Percentiles rank a stretch among this genome's conserved stretches.
phyloP scores from a whole-genome alignment of 2,329 filamentous ascomycete genomes.

The Polytolypa hystricis region DNA sequence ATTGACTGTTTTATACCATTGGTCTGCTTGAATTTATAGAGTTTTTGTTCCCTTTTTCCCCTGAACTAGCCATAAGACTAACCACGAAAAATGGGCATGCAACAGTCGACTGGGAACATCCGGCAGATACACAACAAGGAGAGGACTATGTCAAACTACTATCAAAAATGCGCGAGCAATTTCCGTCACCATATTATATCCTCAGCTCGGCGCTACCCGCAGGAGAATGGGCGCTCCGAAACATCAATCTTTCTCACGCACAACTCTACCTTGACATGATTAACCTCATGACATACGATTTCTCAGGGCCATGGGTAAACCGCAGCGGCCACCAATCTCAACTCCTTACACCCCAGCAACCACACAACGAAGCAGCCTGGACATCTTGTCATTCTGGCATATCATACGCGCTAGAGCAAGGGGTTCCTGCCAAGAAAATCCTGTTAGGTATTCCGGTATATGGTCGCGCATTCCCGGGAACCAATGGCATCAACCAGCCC shows the following conservation, averaged over 20 bases:
- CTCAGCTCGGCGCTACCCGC: slow-evolving; percentile 64
- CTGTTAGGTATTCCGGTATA: slow-evolving; percentile 66
- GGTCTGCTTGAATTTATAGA: too few relatives aligned
- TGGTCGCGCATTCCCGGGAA: slow-evolving; percentile 61
- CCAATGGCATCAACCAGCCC: slow-evolving; percentile 50
- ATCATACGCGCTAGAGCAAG: slow-evolving; percentile 52
- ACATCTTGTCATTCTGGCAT: slow-evolving; percentile 56
- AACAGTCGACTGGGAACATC: slow-evolving; percentile 72
- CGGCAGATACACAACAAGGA: slow-evolving; percentile 54
- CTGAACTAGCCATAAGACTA: too few relatives aligned
- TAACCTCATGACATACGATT: slow-evolving; percentile 74
- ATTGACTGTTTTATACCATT: too few relatives aligned
- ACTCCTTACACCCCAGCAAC: slow-evolving; percentile 48
- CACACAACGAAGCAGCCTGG: slow-evolving; percentile 44
- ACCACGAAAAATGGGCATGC: slow-evolving; percentile 7
- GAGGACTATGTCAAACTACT: slow-evolving; percentile 60
- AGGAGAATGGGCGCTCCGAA: slow-evolving; percentile 51
- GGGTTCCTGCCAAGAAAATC: slow-evolving; percentile 60
- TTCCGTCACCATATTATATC: slow-evolving; percentile 58
- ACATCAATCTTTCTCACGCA: slow-evolving; percentile 55
- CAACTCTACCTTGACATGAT: slow-evolving; percentile 60
- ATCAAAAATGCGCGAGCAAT: slow-evolving; percentile 51
- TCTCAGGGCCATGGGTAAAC: slow-evolving; percentile 58
- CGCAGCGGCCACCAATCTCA: slow-evolving; percentile 66
- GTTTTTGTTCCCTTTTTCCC: too few relatives aligned